phyloP scores from a whole-genome alignment of 2,329 filamentous ascomycete species.

The Sordariomycetes sp. region DNA sequence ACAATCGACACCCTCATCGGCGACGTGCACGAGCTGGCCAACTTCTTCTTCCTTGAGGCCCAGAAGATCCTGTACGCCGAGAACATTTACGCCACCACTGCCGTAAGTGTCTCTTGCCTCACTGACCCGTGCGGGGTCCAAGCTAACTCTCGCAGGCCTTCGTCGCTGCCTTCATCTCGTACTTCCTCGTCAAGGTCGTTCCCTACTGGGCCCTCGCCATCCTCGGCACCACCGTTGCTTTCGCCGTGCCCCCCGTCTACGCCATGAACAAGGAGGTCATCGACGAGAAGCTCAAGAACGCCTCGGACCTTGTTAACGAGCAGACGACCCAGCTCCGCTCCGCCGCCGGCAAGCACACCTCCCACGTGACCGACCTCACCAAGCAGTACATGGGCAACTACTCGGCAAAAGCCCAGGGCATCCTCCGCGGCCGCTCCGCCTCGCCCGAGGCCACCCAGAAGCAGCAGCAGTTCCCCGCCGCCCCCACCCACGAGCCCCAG shows the following conservation, averaged over 20 bases:
- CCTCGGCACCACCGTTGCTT: constrained; percentile 42
- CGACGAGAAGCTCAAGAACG: constrained; percentile 46
- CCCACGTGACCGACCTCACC: constrained; percentile 46
- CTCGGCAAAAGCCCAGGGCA: constrained; percentile 52
- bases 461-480: constrained; percentile 15
- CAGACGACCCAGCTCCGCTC: constrained; percentile 51
- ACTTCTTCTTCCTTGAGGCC: constrained; percentile 59
- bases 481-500: constrained; percentile 5
- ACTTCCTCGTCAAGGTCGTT: constrained; percentile 56
- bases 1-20: constrained; percentile 47
- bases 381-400: constrained; percentile 59
- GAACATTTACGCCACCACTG: constrained; percentile 46
- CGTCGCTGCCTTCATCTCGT: constrained; percentile 48
- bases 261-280: constrained; percentile 57
- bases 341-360: constrained; percentile 50
- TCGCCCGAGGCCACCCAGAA: constrained; percentile 22
- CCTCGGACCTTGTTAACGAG: constrained; percentile 41
- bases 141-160: constrained; percentile 32
- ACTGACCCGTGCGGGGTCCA: not conserved
- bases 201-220: constrained; percentile 57
- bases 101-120: constrained; percentile 28
- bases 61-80: constrained; percentile 57
- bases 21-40: constrained; percentile 54
- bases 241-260: constrained; percentile 52
- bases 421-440: constrained; percentile 37